These are phyloP conservation scores for Podila verticillata DNA, from an alignment of 192 early-diverging fungal genomes.

Conservation along the genomic window DNA sequence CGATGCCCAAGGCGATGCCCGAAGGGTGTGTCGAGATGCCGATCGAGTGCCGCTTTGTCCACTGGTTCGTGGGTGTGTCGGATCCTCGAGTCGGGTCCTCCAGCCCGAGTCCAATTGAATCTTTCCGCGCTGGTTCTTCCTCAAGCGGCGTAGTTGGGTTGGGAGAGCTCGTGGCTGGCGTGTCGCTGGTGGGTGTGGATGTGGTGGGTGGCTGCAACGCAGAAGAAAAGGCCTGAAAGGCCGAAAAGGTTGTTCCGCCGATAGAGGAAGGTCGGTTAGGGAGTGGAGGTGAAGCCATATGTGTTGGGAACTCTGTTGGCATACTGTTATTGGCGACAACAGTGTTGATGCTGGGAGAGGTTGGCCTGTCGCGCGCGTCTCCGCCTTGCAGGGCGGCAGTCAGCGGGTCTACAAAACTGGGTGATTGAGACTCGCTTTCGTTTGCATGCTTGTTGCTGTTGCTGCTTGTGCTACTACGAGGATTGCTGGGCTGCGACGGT, in stretches of 20 bases:
- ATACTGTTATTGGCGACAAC: conserved; percentile 19
- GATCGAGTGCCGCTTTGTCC: conserved; percentile 16
- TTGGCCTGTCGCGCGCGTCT: background rate
- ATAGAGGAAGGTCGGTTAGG: conserved; percentile 21
- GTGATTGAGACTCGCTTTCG: background rate
- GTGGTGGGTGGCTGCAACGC: conserved; percentile 3
- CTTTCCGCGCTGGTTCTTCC: background rate
- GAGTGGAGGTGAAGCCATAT: conserved; percentile 35
- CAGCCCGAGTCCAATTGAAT: conserved; percentile 11
- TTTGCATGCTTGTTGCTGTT: background rate
- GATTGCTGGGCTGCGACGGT: background rate
- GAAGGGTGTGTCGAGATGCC: conserved; percentile 33
- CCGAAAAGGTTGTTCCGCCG: conserved; percentile 22
- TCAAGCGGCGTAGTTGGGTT: background rate
- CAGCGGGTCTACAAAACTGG: conserved; percentile 30
- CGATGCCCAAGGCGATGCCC: conserved; percentile 18
- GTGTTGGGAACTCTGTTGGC: conserved; percentile 43
- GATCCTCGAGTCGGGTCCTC: background rate
- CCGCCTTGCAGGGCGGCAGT: conserved; percentile 6
- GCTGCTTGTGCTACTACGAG: background rate
- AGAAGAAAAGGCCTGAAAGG: conserved; percentile 30
- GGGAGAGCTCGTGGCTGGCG: background rate
- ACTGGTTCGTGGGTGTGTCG: background rate
- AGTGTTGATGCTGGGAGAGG: conserved; percentile 17
- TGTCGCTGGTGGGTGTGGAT: background rate